Percentiles rank a stretch among this genome's conserved stretches.
Conservation (phyloP, 768 basidiomycete species). For the Termitomyces titanicus region DNA sequence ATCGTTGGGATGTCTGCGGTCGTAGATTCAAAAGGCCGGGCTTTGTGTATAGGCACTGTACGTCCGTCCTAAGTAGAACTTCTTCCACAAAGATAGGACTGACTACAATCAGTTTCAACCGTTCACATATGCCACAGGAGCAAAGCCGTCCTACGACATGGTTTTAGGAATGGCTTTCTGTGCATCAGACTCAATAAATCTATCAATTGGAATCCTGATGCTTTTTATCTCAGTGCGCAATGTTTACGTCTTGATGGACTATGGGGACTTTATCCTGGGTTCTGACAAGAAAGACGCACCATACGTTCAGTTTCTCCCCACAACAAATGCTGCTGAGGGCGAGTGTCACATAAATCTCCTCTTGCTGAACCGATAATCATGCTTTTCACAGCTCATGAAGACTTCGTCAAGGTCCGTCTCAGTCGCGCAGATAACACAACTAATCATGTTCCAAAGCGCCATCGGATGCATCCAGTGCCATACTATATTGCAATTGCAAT, state of each 20-base stretch:
- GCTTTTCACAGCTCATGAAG: conserved; percentile 26
- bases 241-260: conserved; percentile 59
- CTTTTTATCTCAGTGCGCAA: conserved; percentile 49
- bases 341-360: conserved; percentile 8
- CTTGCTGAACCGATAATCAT: neutral
- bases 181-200: conserved; percentile 48
- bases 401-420: conserved; percentile 32
- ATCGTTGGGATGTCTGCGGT: conserved; percentile 27
- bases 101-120: conserved; percentile 58
- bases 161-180: conserved; percentile 74
- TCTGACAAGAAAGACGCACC: conserved; percentile 38
- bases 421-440: conserved; percentile 28
- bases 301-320: conserved; percentile 61
- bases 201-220: neutral
- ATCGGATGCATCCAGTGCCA: conserved; percentile 3
- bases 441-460: conserved; percentile 4
- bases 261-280: conserved; percentile 55
- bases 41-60: conserved; percentile 39
- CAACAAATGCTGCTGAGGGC: conserved; percentile 46
- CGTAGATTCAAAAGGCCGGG: conserved; percentile 27
- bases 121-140: conserved; percentile 42
- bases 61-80: conserved; percentile 15
- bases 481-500: conserved; percentile 20
- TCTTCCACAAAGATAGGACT: neutral
- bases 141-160: conserved; percentile 49